Conservation (phyloP, 1,284 basidiomycete genomes). For the Ceratobasidium theobromae region DNA sequence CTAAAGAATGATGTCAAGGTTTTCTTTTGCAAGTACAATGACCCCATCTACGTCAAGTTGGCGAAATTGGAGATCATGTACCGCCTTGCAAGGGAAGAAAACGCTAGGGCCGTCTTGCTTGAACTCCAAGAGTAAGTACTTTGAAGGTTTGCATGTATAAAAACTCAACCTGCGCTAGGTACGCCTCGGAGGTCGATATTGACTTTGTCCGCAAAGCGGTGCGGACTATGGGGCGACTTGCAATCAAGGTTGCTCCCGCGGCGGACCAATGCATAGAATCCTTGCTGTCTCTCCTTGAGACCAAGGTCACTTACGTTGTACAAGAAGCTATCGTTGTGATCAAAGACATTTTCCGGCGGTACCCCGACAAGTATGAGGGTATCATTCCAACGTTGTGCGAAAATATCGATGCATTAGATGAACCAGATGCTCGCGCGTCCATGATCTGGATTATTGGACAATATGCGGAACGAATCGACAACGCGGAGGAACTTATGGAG, state of each 20-base stretch:
- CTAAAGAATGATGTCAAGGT: slow-evolving; percentile 97
- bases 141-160: background rate
- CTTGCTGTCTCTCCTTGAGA: slow-evolving; percentile 85
- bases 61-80: slow-evolving; percentile 99
- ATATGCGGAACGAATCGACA: slow-evolving; percentile 94
- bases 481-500: slow-evolving; percentile 92
- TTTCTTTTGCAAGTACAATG: slow-evolving; percentile 99
- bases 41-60: slow-evolving; percentile 98
- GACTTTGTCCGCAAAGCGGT: slow-evolving; percentile 99
- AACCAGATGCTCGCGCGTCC: slow-evolving; percentile 93
- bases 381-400: slow-evolving; percentile 92
- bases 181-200: slow-evolving; percentile 96
- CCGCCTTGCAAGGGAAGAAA: slow-evolving; percentile 86
- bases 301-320: slow-evolving; percentile 94
- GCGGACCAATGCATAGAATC: slow-evolving; percentile 89
- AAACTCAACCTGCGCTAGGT: slow-evolving; percentile 53
- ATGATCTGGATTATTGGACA: slow-evolving; percentile 99
- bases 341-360: slow-evolving; percentile 97
- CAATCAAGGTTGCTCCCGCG: slow-evolving; percentile 93
- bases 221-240: slow-evolving; percentile 91
- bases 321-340: slow-evolving; percentile 98
- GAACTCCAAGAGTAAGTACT: slow-evolving; percentile 86
- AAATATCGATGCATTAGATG: slow-evolving; percentile 89
- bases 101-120: slow-evolving; percentile 87
- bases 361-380: slow-evolving; percentile 95